Evolutionary conservation across 2,329 filamentous ascomycete genomes (phyloP).

Genomic region (Alternaria brassicae): DNA sequence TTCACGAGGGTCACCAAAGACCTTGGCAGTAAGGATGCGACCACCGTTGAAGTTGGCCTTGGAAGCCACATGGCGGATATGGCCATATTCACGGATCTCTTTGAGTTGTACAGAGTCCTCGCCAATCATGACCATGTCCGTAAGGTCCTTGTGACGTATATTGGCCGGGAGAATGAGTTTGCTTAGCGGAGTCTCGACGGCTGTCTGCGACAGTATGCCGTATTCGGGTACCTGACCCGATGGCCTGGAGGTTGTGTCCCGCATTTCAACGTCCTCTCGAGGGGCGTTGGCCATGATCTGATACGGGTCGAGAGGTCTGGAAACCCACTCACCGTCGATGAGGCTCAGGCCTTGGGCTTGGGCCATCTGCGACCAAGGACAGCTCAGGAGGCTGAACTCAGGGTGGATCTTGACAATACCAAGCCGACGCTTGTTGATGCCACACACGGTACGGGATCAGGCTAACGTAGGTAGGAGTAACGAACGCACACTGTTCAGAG

Average conservation of each 20-base stretch:
- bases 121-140: slow-evolving; percentile 87
- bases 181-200: slow-evolving; percentile 76
- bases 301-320: slow-evolving; percentile 50
- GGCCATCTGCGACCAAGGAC: slow-evolving; percentile 28
- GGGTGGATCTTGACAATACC: slow-evolving; percentile 5
- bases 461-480: slow-evolving; percentile 9
- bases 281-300: slow-evolving; percentile 50
- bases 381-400: slow-evolving; percentile 3
- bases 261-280: slow-evolving; percentile 35
- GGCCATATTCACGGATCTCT: slow-evolving; percentile 72
- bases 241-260: slow-evolving; percentile 34
- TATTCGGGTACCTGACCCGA: slow-evolving; percentile 59
- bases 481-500: slow-evolving; percentile 14
- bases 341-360: slow-evolving; percentile 38
- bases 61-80: slow-evolving; percentile 76
- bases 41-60: slow-evolving; percentile 77
- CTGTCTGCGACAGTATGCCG: slow-evolving; percentile 79
- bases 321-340: slow-evolving; percentile 46
- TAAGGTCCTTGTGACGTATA: slow-evolving; percentile 71
- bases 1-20: slow-evolving; percentile 65
- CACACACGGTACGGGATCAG: slow-evolving; percentile 12
- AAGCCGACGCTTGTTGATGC: slow-evolving; percentile 5
- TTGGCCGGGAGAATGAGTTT: slow-evolving; percentile 82
- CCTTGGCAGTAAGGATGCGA: slow-evolving; percentile 78
- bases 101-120: slow-evolving; percentile 83